Percentiles rank a stretch among this genome's conserved stretches.
These are phyloP conservation scores for Thielaviopsis euricoi DNA, from an alignment of 2,329 filamentous ascomycete genomes.

Conservation along the genomic window DNA sequence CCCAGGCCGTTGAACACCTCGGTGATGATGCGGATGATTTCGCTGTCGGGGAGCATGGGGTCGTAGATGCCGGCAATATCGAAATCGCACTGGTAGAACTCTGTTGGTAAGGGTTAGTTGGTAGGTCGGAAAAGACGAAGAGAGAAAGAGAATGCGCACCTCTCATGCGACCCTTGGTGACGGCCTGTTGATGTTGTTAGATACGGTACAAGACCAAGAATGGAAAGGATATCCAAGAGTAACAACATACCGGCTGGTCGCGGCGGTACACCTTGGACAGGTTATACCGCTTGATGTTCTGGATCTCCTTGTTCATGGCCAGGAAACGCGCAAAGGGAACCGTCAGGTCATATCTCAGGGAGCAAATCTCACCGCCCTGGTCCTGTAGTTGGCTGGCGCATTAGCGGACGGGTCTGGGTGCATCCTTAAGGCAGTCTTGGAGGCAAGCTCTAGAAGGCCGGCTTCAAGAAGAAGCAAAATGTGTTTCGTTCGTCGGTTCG, in stretches of 20 bases:
- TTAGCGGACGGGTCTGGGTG: neutral
- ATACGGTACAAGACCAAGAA: neutral
- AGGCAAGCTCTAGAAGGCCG: neutral
- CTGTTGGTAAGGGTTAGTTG: conserved; percentile 19
- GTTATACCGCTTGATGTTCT: conserved; percentile 84
- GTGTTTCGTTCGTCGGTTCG: neutral
- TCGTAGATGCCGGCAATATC: conserved; percentile 84
- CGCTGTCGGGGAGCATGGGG: conserved; percentile 80
- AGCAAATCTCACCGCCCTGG: conserved; percentile 61
- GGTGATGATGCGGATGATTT: conserved; percentile 69
- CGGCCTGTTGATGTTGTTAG: conserved; percentile 41
- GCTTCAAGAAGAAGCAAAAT: neutral
- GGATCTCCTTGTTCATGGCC: conserved; percentile 72
- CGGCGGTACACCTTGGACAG: conserved; percentile 64
- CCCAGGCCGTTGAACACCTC: conserved; percentile 14
- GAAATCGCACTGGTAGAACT: conserved; percentile 96
- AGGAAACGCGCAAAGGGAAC: conserved; percentile 86
- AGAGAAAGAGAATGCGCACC: neutral
- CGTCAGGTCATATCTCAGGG: conserved; percentile 72
- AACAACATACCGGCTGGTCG: conserved; percentile 21
- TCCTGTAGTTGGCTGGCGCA: conserved; percentile 39
- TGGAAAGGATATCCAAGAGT: neutral
- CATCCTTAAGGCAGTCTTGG: neutral
- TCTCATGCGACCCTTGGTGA: conserved; percentile 82
- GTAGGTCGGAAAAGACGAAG: neutral